Conservation (phyloP, 2,329 filamentous ascomycete genomes). For the Fusarium caatingaense region DNA sequence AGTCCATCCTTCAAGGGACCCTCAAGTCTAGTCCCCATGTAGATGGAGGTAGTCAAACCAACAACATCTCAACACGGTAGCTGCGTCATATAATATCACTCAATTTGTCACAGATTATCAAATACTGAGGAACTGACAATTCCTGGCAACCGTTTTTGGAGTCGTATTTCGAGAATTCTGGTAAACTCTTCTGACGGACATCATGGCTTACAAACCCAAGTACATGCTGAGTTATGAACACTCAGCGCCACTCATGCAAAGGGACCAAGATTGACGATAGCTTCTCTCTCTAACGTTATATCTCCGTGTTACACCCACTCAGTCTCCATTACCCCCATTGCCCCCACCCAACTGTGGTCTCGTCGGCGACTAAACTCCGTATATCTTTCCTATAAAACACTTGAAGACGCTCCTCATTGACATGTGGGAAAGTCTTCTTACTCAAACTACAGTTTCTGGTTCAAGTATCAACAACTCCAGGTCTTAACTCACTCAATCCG, state of each 20-base stretch:
- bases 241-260: not conserved
- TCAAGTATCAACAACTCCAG: not conserved
- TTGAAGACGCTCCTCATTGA: not conserved
- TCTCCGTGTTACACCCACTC: not conserved
- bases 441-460: not conserved
- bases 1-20: not conserved
- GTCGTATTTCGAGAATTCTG: too few relatives aligned
- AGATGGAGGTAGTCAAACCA: not conserved
- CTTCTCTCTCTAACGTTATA: not conserved
- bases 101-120: not conserved
- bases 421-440: not conserved
- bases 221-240: not conserved
- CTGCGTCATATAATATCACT: constrained; percentile 8
- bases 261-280: not conserved
- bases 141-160: not conserved
- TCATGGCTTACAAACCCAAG: not conserved
- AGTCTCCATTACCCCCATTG: not conserved
- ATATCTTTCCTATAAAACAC: not conserved
- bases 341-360: constrained; percentile 9
- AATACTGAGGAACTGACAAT: not conserved
- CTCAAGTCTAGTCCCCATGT: not conserved
- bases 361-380: constrained; percentile 7
- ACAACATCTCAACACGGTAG: not conserved
- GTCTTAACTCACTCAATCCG: not conserved
- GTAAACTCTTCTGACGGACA: not conserved